Evolutionary conservation across 2,329 filamentous ascomycete species (phyloP).

Genomic region (Exophiala xenobiotica): DNA sequence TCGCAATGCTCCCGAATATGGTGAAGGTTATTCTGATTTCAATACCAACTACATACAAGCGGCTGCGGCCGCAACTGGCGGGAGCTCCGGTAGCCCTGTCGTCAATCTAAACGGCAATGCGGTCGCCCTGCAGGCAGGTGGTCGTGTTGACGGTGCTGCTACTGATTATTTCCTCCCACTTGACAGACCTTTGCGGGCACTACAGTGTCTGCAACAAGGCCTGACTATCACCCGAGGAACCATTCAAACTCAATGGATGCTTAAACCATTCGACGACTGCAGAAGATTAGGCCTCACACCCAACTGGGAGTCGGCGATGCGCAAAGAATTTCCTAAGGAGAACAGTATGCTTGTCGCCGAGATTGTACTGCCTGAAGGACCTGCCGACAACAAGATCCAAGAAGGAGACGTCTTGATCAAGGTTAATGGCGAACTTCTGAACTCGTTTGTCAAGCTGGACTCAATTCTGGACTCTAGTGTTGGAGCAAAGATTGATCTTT

Average conservation of each 20-base stretch:
- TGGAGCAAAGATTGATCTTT: constrained; percentile 70
- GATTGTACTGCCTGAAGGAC: constrained; percentile 87
- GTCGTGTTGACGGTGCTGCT: constrained; percentile 87
- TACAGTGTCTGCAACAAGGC: constrained; percentile 78
- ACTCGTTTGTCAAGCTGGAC: constrained; percentile 88
- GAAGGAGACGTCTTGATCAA: constrained; percentile 93
- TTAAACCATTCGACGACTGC: constrained; percentile 98
- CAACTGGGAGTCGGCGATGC: constrained; percentile 81
- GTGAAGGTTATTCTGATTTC: constrained; percentile 97
- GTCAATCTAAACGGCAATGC: constrained; percentile 93
- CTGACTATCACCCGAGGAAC: constrained; percentile 81
- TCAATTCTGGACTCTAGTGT: constrained; percentile 89
- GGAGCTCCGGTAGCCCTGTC: constrained; percentile 96
- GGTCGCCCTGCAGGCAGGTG: constrained; percentile 89
- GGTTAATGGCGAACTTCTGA: constrained; percentile 89
- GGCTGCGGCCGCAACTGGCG: constrained; percentile 91
- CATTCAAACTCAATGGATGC: constrained; percentile 95
- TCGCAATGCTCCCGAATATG: constrained; percentile 95
- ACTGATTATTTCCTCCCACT: constrained; percentile 97
- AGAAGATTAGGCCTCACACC: constrained; percentile 80
- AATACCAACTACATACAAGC: constrained; percentile 97
- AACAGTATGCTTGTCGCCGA: constrained; percentile 97
- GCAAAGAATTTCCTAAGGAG: constrained; percentile 82
- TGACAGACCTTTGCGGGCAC: constrained; percentile 81
- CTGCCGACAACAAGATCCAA: constrained; percentile 80